Conservation (phyloP, 352 stramenopile genomes). For the Blastocystis sp. region DNA sequence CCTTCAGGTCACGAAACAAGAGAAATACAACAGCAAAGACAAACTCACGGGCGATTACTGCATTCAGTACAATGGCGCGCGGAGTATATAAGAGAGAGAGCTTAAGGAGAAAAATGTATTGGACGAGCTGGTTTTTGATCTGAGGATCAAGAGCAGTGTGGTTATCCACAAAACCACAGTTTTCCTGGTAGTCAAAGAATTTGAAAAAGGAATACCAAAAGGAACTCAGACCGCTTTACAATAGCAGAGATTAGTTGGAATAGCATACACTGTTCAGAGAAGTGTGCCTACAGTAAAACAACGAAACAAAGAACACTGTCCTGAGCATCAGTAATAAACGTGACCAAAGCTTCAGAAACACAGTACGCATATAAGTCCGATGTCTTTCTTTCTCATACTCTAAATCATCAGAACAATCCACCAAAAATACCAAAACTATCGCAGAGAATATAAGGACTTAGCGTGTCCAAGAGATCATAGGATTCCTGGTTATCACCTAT, state of each 20-base stretch:
- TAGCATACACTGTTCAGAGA: not conserved
- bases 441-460: constrained; percentile 25
- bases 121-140: not conserved
- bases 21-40: not conserved
- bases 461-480: not conserved
- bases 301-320: not conserved
- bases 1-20: not conserved
- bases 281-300: not conserved
- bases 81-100: constrained; percentile 57
- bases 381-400: constrained; percentile 1
- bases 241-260: not conserved
- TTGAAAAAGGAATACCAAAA: not conserved
- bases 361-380: constrained; percentile 11
- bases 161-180: not conserved
- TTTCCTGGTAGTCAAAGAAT: not conserved
- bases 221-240: not conserved
- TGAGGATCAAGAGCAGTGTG: not conserved
- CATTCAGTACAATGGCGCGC: not conserved
- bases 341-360: constrained; percentile 44
- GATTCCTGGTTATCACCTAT: constrained; percentile 25
- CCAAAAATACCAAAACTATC: not conserved
- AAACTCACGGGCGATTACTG: not conserved
- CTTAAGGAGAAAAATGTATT: constrained; percentile 58
- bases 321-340: constrained; percentile 47
- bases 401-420: not conserved